These are phyloP conservation scores for Caryopteris hybrid DNA, from an alignment of 305 asterid species.

Conservation along the genomic window DNA sequence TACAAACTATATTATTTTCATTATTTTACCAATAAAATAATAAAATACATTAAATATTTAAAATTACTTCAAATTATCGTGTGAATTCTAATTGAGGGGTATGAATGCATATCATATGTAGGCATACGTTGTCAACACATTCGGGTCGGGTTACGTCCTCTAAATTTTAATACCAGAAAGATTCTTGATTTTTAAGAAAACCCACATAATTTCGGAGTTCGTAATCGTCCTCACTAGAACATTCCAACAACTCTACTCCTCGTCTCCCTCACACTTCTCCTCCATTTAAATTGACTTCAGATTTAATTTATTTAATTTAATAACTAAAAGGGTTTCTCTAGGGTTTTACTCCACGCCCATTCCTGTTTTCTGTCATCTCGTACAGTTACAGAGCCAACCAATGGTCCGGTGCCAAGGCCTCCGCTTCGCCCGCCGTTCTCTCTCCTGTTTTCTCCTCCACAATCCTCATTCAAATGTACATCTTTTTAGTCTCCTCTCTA, in stretches of 20 bases:
- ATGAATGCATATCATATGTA: no score
- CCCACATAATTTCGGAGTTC: background rate
- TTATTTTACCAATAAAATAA: no score
- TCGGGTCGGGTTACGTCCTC: no score
- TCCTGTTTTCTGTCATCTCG: constrained; percentile 8
- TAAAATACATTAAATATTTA: no score
- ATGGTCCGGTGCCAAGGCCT: constrained; percentile 72
- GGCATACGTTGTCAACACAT: no score
- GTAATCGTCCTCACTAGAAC: constrained; percentile 21
- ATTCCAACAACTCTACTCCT: constrained; percentile 18
- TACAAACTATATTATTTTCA: no score
- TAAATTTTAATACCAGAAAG: background rate
- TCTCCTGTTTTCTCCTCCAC: constrained; percentile 37
- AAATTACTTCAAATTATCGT: no score
- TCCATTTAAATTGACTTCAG: constrained; percentile 3
- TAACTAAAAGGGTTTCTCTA: constrained; percentile 34
- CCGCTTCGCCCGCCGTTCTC: constrained; percentile 63
- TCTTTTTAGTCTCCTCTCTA: background rate
- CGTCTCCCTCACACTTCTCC: background rate
- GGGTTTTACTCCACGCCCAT: constrained; percentile 38
- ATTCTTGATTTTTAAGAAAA: no score
- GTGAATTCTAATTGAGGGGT: no score
- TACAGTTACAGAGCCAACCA: constrained; percentile 16
- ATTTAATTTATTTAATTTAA: background rate
- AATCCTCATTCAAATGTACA: constrained; percentile 30